Percentiles rank a stretch among this genome's conserved stretches.
Evolutionary conservation across 2,329 filamentous ascomycete species (phyloP).

Genomic region (Torrubiellomyces zombiae): DNA sequence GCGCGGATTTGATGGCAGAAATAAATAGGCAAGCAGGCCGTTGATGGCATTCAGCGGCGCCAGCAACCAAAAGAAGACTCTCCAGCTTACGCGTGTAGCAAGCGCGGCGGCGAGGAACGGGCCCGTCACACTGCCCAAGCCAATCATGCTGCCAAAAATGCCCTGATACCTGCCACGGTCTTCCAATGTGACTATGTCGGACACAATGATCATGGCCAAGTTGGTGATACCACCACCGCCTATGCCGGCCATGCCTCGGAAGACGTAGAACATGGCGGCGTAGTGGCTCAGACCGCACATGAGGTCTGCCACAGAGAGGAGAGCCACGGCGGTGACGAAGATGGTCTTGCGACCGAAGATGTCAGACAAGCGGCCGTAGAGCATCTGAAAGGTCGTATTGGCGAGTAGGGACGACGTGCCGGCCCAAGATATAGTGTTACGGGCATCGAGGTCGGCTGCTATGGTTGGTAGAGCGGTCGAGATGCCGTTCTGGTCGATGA

Average conservation of each 20-base stretch:
- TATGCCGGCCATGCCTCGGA: conserved; percentile 43
- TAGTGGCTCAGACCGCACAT: conserved; percentile 40
- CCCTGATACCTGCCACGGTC: conserved; percentile 39
- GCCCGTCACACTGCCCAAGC: conserved; percentile 23
- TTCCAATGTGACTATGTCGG: conserved; percentile 40
- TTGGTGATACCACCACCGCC: conserved; percentile 44
- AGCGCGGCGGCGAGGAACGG: conserved; percentile 26
- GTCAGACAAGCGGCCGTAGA: conserved; percentile 46
- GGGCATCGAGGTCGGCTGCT: conserved; percentile 26
- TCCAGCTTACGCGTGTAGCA: conserved; percentile 20
- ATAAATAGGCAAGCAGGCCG: conserved; percentile 26
- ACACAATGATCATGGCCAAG: conserved; percentile 44
- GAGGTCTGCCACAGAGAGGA: conserved; percentile 39
- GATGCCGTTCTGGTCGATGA: conserved; percentile 41
- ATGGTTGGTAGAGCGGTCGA: conserved; percentile 33
- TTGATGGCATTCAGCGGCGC: conserved; percentile 30
- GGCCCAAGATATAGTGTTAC: conserved; percentile 37
- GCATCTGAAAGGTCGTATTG: conserved; percentile 45
- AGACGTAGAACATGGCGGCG: conserved; percentile 41
- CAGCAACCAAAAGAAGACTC: conserved; percentile 28
- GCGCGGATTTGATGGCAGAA: conserved; percentile 33
- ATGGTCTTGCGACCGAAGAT: conserved; percentile 44
- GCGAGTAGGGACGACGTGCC: conserved; percentile 35
- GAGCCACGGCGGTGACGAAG: conserved; percentile 32
- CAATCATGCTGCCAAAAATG: conserved; percentile 22